phyloP scores from a whole-genome alignment of 176 grass and related monocot genomes.

The Oropetium thomaeum region DNA sequence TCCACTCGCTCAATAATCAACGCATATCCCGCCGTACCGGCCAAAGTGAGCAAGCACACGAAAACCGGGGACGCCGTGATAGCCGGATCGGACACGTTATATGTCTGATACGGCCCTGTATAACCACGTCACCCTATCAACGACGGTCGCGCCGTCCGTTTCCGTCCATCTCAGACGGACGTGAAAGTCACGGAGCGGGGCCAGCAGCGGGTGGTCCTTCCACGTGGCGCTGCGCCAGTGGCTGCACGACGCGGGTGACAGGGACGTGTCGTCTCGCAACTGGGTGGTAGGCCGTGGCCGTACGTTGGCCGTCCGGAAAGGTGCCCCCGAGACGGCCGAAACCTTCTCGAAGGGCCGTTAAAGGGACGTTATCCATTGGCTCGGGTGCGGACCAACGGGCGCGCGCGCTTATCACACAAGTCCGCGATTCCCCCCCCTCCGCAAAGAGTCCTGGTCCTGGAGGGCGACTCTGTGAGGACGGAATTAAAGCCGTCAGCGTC shows the following conservation, averaged over 20 bases:
- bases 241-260: background rate
- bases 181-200: background rate
- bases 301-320: constrained; percentile 17
- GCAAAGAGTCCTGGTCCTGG: no score
- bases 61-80: constrained; percentile 16
- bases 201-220: no score
- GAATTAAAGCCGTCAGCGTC: constrained; percentile 15
- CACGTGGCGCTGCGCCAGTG: no score
- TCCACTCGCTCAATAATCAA: background rate
- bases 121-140: constrained; percentile 26
- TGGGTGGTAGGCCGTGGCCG: background rate
- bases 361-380: background rate
- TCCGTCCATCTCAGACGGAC: background rate
- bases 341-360: constrained; percentile 20
- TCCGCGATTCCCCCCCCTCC: no score
- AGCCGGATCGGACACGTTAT: background rate
- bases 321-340: background rate
- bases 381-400: background rate
- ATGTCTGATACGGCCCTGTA: constrained; percentile 3
- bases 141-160: background rate
- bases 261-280: background rate
- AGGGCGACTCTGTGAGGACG: no score
- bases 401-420: constrained; percentile 15
- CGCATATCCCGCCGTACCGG: background rate
- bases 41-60: background rate